Base-by-base conservation (phyloP, 2,329 filamentous ascomycete genomes). In the Nemania diffusa region DNA sequence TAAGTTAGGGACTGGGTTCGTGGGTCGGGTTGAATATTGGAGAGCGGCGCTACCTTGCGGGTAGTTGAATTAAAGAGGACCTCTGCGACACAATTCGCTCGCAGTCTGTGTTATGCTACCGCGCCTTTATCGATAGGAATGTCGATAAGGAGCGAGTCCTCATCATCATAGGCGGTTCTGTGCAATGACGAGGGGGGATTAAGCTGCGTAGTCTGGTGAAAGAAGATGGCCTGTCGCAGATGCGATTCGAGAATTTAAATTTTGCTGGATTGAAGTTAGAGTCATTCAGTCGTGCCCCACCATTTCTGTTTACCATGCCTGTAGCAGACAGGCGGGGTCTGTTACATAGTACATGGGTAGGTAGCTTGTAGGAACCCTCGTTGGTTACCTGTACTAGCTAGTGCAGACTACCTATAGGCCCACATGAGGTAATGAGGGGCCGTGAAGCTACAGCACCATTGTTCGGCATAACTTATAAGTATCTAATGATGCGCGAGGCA, bases 231-330 rank as follows among this genome's bases (percentile, higher is more conserved):
- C 29, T 26, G 17, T 44, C 22, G 56, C 13, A 24, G 22, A 58
- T 27, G 24, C 5, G 40, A 22, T n/a, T 44, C 34, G 32, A 51
- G 29, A 61, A 57, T n/a, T 53, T 55, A 69, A 69, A 63, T 67
- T 70, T 70, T 70, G 62, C 52, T 34, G 40, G 27, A 56, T 65
- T 8, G 15, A 56, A 50, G 17, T 34, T 68, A 69, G 74, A 75
- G 74, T 76, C 71, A 74, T 72, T 60, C 42, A 42, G 56, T 74
- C 72, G 73, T 77, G 69, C 75, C 75, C 75, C 75, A 77, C 75
- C 75, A 75, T 69, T 60, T 40, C 7, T 44, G 42, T 50, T 65
- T 53, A 59, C 15, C 22, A 61, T 53, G 29, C 20, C 63, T 26
- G 53, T 22, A 32, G 44, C 26, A 26, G 22, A 20, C 42, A 44